Evolutionary conservation across 805 yeast species (phyloP).

Genomic region (Cephaloascus albidus): DNA sequence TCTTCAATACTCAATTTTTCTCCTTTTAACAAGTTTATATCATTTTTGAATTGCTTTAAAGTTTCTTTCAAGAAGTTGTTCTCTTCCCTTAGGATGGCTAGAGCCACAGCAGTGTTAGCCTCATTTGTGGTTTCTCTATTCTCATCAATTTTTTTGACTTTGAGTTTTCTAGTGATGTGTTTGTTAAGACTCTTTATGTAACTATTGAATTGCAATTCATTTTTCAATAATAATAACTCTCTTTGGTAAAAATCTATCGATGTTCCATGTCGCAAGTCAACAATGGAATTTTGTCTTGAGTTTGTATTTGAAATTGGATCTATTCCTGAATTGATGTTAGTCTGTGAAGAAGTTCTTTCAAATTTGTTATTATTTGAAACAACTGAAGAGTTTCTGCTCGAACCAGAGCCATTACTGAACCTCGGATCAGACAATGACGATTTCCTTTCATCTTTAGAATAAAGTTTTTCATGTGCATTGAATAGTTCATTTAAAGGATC

Average conservation of each 20-base stretch:
- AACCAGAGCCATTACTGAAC: constrained; percentile 8
- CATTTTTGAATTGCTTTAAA: background rate
- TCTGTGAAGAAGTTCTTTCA: background rate
- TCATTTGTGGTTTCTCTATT: constrained; percentile 5
- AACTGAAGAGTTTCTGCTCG: background rate
- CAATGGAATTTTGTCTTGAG: constrained; percentile 8
- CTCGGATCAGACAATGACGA: constrained; percentile 5
- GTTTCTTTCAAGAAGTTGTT: background rate
- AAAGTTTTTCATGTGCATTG: constrained; percentile 23
- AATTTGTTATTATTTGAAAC: background rate
- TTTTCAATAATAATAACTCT: constrained; percentile 26
- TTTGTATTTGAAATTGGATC: background rate
- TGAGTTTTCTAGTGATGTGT: constrained; percentile 10
- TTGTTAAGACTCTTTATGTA: constrained; percentile 24
- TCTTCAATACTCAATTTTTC: constrained; percentile 2
- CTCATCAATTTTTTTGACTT: constrained; percentile 5
- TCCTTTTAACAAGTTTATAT: constrained; percentile 5
- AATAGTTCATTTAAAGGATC: constrained; percentile 14
- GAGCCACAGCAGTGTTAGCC: background rate
- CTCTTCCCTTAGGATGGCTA: background rate
- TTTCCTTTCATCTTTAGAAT: constrained; percentile 5
- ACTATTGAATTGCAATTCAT: constrained; percentile 28
- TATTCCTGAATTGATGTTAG: background rate
- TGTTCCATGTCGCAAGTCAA: constrained; percentile 6
- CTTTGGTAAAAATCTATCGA: constrained; percentile 22